Base-by-base conservation (phyloP, 148 eudicot species). In the Linanthus parryae region DNA sequence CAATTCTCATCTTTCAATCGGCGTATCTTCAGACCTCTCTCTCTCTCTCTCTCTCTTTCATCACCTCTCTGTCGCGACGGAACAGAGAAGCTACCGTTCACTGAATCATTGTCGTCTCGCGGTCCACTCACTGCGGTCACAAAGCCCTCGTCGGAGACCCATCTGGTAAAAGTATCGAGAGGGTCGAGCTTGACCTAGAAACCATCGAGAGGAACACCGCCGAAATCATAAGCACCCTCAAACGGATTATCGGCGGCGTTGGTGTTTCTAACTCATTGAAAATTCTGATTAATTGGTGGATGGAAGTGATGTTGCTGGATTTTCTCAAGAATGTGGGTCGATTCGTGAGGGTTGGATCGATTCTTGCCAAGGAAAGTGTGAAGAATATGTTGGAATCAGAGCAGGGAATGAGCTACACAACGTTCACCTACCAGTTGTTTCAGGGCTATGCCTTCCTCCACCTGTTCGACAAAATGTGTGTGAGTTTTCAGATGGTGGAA, bases 251-350 rank as follows among this genome's bases (percentile, higher is more conserved):
- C 2, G 24, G 62, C 16, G 38, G 45, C 5, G 23, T 6, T 17
- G 45, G 11, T 3, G 33, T n/a, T n/a, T n/a, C n/a, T n/a, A n/a
- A 47, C 18, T 65, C 58, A 14, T 75, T 72, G 57, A n/a, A 54
- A 28, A 57, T 85, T 51, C 44, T 81, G 68, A 78, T 75, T 40
- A 83, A 85, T 56, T 85, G 94, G 94, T 81, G 94, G 88, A 85
- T 78, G 41, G 80, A 78, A 39, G 57, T 85, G 22, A 81, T 56
- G 20, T 65, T 85, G 29, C 70, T 85, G 26, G 85, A 81, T 73
- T 84, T 84, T 51, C 41, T 84, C 18, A 78, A 54, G 50, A 62
- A 84, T 35, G 80, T 81, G 14, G 94, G 94, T 0, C 55, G 59
- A 49, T 73, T 54, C 50, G 88, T 88, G 19, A 70, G 94, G 47